A percentile compares a stretch with the other conserved stretches of the same genome.
Conservation (phyloP, 2,329 filamentous ascomycete genomes). For the Lecanicillium sp. region DNA sequence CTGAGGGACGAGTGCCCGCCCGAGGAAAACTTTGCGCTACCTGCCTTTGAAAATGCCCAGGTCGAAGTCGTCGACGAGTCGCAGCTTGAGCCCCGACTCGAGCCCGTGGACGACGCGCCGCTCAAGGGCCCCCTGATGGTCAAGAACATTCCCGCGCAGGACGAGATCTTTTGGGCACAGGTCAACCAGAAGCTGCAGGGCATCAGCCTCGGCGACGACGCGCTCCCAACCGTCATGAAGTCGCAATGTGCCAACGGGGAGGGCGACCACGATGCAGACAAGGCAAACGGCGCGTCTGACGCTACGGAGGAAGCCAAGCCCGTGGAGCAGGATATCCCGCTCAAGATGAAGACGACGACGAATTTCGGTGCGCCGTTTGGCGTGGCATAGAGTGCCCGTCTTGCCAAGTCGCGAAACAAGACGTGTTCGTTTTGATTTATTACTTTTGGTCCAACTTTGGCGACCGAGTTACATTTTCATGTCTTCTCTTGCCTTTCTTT, state of each 20-base stretch:
- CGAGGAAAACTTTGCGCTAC: too few relatives aligned
- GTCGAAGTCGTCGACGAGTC: constrained; percentile 9
- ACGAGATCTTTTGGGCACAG: constrained; percentile 47
- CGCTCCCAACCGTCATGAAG: constrained; percentile 38
- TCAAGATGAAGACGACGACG: constrained; percentile 39
- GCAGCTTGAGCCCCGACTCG: constrained; percentile 26
- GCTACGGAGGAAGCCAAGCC: constrained; percentile 19
- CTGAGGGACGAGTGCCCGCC: too few relatives aligned
- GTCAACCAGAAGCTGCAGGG: constrained; percentile 47
- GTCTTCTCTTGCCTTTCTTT: background rate
- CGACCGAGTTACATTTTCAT: too few relatives aligned
- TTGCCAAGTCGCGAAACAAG: background rate
- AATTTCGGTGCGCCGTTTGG: constrained; percentile 46
- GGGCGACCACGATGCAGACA: constrained; percentile 26
- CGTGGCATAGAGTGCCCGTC: constrained; percentile 19
- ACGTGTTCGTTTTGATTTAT: background rate
- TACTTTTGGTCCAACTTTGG: too few relatives aligned
- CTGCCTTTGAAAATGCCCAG: too few relatives aligned
- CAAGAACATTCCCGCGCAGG: constrained; percentile 49
- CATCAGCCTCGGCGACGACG: constrained; percentile 40
- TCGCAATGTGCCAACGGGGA: too few relatives aligned
- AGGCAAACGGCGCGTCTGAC: constrained; percentile 13
- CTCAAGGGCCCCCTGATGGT: constrained; percentile 50
- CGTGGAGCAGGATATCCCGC: constrained; percentile 37
- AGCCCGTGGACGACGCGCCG: constrained; percentile 38